phyloP scores from a whole-genome alignment of 2,329 filamentous ascomycete species.

The Ophiobolus disseminans region DNA sequence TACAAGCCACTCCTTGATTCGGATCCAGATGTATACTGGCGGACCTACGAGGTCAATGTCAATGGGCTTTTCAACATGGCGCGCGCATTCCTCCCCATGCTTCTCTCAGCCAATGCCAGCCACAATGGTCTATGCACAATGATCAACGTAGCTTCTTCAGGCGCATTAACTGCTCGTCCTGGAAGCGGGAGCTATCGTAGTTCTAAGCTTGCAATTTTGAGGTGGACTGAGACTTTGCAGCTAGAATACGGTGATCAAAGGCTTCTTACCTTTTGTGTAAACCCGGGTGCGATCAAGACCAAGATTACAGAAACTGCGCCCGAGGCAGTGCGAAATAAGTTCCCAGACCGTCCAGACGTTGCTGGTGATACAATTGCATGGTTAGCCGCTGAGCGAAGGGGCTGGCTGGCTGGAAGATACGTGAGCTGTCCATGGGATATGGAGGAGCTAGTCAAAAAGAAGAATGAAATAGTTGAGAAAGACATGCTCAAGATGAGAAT shows the following conservation, averaged over 20 bases:
- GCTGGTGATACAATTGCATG: constrained; percentile 20
- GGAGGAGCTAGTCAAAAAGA: constrained; percentile 20
- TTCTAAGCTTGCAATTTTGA: constrained; percentile 57
- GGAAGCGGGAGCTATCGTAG: constrained; percentile 51
- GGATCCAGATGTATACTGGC: constrained; percentile 50
- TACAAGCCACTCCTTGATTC: constrained; percentile 38
- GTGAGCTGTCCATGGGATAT: constrained; percentile 28
- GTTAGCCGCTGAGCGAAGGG: constrained; percentile 18
- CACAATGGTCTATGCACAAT: constrained; percentile 32
- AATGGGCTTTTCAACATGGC: constrained; percentile 55
- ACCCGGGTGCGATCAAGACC: constrained; percentile 29
- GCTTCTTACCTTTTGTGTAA: constrained; percentile 19
- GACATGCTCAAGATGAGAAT: constrained; percentile 24
- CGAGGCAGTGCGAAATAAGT: constrained; percentile 6
- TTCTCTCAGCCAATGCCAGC: constrained; percentile 33
- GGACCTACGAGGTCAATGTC: constrained; percentile 57
- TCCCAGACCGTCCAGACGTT: constrained; percentile 10
- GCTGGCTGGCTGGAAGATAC: constrained; percentile 28
- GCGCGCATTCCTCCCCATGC: constrained; percentile 53
- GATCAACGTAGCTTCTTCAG: constrained; percentile 57
- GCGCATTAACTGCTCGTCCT: constrained; percentile 35
- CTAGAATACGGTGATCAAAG: constrained; percentile 43
- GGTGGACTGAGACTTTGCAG: constrained; percentile 58
- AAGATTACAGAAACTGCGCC: constrained; percentile 13
- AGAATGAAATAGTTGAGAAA: constrained; percentile 22